Base-by-base conservation (phyloP, 176 grass and related monocot genomes). In the Triticum urartu region DNA sequence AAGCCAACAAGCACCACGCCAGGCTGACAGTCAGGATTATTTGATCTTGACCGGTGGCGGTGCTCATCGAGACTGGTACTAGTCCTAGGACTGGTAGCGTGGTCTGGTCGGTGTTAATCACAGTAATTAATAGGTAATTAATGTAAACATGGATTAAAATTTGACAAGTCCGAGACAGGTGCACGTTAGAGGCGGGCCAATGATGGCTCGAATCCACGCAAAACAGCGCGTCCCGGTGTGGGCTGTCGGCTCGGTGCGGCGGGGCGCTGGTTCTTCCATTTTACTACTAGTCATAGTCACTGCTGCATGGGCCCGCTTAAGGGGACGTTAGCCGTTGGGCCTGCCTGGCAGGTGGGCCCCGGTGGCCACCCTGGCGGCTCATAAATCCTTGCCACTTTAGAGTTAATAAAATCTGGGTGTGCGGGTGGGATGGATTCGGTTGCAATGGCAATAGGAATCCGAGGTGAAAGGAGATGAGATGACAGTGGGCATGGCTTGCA, bases 171-270 rank as follows among this genome's bases (percentile, higher is more conserved):
- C 24, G 2, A 35, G 71, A 5, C 68, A 63, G 7, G 72, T 25
- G 82, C 83, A 77, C 72, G 83, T 77, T 77, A 36, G 71, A 22
- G 26, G 1, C 15, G 34, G 43, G 5, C 34, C 52, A 59, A 72
- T 38, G 48, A 24, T 54, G n/a, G 30, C 1, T 13, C 68, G 52
- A 62, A 30, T 38, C 38, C 52, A 11, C 36, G 38, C 36, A 34
- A 75, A 34, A 32, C 10, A 85, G 40, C 83, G 83, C 83, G 72
- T 77, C 72, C 60, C 72, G 58, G 20, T 74, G 60, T 50, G 40
- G 72, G 58, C 36, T 84, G 68, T 84, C 70, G n/a, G 35, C 35
- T 33, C 70, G 54, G 25, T 47, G 82, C 81, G 81, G 17, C 48
- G 48, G 43, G 43, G 43, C 81, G 69, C 82, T 62, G 38, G 4